Base-by-base conservation (phyloP, 2,329 filamentous ascomycete genomes). In the Trichoderma sp. region DNA sequence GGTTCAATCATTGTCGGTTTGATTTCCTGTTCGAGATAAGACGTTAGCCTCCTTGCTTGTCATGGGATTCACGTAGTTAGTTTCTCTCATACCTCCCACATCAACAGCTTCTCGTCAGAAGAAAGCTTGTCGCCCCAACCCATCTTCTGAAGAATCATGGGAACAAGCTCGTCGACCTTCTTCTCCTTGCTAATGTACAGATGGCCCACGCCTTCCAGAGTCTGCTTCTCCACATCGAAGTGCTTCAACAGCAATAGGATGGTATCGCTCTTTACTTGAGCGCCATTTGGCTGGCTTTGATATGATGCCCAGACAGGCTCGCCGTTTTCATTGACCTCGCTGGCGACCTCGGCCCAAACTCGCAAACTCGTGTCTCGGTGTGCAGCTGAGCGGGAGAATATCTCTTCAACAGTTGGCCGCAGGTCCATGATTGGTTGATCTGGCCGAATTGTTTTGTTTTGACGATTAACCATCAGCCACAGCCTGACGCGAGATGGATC, bases 381-480 rank as follows among this genome's bases (percentile, higher is more conserved):
- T 18, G 91, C 84, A 1, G 85, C 82, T 4, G 86, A 84, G 53
- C 86, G 83, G 14, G 81, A 79, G 74, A 84, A 88, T 0, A 85
- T 84, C 72, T 98, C 94, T 76, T 95, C 93, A 15, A 96, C 85
- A 0, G 91, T 95, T 80, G 93, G 92, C 6, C 91, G 87, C 2
- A 90, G 83, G 78, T 97, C 94, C 79, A 89, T 89, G 63, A 99
- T 90, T 0, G 94, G 93, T 72, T 93, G 91, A 79, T 99, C 96
- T 0, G 97, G 96, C 21, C 96, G 90, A 47, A 94, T 92, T 0
- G 96, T 99, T 82, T 97, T 98, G 80, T 99, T 99, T 81, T 99
- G 96, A 12, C 96, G 92, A 79, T 98, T 98, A 1, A 99, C 96
- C 95, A 99, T 98, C 70, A 94, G 90, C 97, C 96, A 99, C 21